A percentile compares a stretch with the other conserved stretches of the same genome.
phyloP scores from a whole-genome alignment of 2,329 filamentous ascomycete species.

The Neonectria sp. region DNA sequence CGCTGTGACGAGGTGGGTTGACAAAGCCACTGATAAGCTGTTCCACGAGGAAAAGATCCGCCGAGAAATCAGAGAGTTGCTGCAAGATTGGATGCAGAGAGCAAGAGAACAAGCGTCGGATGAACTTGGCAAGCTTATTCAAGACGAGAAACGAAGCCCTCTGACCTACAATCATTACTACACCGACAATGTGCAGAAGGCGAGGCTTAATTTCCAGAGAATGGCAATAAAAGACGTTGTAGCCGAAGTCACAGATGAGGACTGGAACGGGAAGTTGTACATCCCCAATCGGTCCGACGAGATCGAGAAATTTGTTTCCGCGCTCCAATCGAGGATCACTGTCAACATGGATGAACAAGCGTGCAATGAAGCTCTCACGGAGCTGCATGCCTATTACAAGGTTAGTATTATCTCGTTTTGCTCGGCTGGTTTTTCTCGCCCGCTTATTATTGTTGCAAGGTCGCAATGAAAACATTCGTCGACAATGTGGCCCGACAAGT shows the following conservation, averaged over 20 bases:
- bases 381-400: conserved; percentile 45
- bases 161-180: conserved; percentile 41
- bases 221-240: conserved; percentile 21
- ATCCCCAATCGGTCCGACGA: conserved; percentile 20
- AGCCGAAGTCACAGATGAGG: not conserved
- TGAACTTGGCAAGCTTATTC: conserved; percentile 31
- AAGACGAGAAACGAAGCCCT: conserved; percentile 28
- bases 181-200: conserved; percentile 34
- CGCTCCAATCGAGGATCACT: conserved; percentile 22
- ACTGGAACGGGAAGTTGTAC: conserved; percentile 21
- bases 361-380: conserved; percentile 34
- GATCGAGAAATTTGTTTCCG: conserved; percentile 24
- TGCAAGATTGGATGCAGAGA: conserved; percentile 25
- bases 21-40: not conserved
- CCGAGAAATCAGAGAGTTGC: conserved; percentile 9
- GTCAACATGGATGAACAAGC: conserved; percentile 40
- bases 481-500: no score
- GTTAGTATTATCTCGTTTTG: conserved; percentile 17
- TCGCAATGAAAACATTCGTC: no score
- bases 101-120: conserved; percentile 12
- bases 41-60: conserved; percentile 20
- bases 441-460: no score
- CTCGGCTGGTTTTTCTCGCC: no score
- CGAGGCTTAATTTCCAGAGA: conserved; percentile 23
- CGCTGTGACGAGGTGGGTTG: conserved; percentile 21